These are phyloP conservation scores for Paramecium octaurelia DNA, from an alignment of 73 alveolate species.

Conservation along the genomic window DNA sequence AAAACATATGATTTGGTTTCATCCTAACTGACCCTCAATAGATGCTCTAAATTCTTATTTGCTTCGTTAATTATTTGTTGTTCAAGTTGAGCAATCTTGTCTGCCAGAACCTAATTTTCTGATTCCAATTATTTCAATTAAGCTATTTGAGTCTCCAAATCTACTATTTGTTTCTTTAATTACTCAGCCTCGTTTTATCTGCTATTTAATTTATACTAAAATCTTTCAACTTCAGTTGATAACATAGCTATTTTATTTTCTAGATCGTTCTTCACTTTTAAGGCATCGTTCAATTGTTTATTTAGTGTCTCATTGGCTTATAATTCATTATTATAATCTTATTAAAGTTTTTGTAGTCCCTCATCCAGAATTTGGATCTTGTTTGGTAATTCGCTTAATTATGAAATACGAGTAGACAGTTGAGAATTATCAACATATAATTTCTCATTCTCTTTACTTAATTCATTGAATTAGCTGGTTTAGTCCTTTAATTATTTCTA, in stretches of 20 bases:
- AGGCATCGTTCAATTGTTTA: constrained; percentile 6
- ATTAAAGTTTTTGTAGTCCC: not conserved
- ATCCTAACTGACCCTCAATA: not conserved
- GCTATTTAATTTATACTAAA: not conserved
- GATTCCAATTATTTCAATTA: not conserved
- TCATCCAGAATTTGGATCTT: not conserved
- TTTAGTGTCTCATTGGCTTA: not conserved
- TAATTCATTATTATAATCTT: not conserved
- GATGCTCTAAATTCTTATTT: not conserved
- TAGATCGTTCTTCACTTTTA: constrained; percentile 4
- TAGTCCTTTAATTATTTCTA: not conserved
- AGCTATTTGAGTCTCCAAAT: not conserved
- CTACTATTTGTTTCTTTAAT: not conserved
- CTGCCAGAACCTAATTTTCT: not conserved
- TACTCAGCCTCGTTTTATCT: constrained; percentile 18
- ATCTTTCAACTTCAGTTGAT: constrained; percentile 44
- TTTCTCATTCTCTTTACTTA: constrained; percentile 25
- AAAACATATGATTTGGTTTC: not conserved
- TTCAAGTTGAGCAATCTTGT: not conserved
- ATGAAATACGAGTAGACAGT: not conserved
- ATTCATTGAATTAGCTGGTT: not conserved
- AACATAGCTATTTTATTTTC: constrained; percentile 45
- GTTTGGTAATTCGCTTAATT: not conserved
- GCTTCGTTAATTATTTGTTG: not conserved
- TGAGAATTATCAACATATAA: not conserved